Conservation (phyloP, 2,329 filamentous ascomycete genomes). For the Aspergillus hiratsukae region DNA sequence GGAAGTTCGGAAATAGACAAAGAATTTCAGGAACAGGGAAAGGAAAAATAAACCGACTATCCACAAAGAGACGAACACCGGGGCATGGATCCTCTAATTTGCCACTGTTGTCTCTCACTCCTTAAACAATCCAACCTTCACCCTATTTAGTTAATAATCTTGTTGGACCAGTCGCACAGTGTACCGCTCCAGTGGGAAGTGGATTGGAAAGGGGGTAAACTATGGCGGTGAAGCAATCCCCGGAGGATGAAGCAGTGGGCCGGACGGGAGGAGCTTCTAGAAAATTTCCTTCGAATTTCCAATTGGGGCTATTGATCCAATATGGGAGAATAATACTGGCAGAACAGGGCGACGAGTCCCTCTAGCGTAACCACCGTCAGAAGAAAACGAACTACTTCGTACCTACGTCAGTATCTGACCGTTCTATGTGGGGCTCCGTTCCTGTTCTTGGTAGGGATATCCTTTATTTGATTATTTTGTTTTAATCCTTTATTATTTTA, state of each 20-base stretch:
- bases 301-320: constrained; percentile 9
- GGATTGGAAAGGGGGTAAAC: background rate
- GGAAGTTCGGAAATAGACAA: background rate
- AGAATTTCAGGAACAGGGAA: background rate
- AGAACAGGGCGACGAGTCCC: constrained; percentile 7
- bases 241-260: background rate
- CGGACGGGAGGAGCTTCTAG: constrained; percentile 14
- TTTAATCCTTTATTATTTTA: background rate
- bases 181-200: background rate
- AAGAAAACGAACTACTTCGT: constrained; percentile 17
- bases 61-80: background rate
- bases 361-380: constrained; percentile 7
- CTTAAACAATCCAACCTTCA: background rate
- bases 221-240: background rate
- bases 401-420: constrained; percentile 6
- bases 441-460: constrained; percentile 18
- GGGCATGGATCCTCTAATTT: background rate
- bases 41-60: background rate
- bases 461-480: constrained; percentile 13
- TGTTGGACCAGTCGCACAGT: background rate
- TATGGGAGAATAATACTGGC: constrained; percentile 10
- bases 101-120: background rate
- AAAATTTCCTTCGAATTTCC: constrained; percentile 23
- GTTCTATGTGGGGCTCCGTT: constrained; percentile 17
- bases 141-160: background rate